A percentile compares a stretch with the other conserved stretches of the same genome.
Evolutionary conservation across 257 asterid species (phyloP).

Genomic region (Rehmannia glutinosa): DNA sequence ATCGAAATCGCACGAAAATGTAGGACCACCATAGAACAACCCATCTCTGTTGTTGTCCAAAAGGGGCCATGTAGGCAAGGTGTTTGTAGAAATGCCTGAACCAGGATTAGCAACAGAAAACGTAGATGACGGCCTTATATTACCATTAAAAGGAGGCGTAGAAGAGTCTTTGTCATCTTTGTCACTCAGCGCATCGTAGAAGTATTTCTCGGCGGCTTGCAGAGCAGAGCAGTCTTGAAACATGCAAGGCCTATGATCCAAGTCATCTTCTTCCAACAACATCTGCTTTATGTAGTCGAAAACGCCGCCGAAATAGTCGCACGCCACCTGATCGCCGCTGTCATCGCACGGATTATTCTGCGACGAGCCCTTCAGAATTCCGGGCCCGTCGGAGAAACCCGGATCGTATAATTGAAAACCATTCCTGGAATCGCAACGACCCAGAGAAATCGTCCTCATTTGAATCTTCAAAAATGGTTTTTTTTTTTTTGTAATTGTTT

Average conservation of each 20-base stretch:
- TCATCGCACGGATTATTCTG: not conserved
- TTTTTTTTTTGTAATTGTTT: too few species aligned
- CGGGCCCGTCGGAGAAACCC: not conserved
- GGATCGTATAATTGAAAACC: not conserved
- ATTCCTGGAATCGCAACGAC: not conserved
- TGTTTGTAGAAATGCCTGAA: too few species aligned
- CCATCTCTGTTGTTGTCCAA: too few species aligned
- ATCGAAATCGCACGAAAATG: too few species aligned
- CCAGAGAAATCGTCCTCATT: conserved; percentile 27
- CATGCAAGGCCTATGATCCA: conserved; percentile 44
- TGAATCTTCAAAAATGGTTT: too few species aligned
- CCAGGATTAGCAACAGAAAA: too few species aligned
- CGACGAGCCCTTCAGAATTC: not conserved
- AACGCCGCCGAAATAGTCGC: conserved; percentile 58
- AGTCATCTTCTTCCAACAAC: conserved; percentile 68
- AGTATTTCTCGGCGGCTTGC: conserved; percentile 69
- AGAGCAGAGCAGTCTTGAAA: conserved; percentile 62
- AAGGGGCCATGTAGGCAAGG: too few species aligned
- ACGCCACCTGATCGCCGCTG: conserved; percentile 25
- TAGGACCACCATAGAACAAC: too few species aligned
- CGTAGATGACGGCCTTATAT: too few species aligned
- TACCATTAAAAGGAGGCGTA: too few species aligned
- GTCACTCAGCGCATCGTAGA: conserved; percentile 38
- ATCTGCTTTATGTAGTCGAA: conserved; percentile 52
- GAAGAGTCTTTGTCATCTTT: too few species aligned